Evolutionary conservation across 2,329 filamentous ascomycete genomes (phyloP).

Genomic region (Trichoderma sp.): DNA sequence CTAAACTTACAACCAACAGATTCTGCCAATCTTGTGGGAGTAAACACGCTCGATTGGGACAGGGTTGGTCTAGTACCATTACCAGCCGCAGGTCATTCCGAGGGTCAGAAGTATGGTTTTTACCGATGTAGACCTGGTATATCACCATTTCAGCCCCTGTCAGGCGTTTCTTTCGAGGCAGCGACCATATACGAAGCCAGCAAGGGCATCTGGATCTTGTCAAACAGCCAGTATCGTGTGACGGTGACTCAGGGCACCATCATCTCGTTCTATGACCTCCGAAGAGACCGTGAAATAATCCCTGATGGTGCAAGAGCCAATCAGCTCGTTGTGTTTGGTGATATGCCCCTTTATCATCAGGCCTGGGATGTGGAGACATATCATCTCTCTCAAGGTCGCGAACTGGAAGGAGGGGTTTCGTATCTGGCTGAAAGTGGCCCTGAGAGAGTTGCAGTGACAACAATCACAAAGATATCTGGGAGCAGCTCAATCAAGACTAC

Average conservation of each 20-base stretch:
- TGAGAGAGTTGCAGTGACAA: not conserved
- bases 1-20: not conserved
- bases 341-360: not conserved
- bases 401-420: not conserved
- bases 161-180: not conserved
- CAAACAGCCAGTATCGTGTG: not conserved
- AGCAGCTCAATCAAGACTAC: not conserved
- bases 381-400: not conserved
- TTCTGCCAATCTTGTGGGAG: not conserved
- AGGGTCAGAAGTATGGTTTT: not conserved
- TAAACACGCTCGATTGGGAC: not conserved
- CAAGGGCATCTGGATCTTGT: not conserved
- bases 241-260: not conserved
- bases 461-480: not conserved
- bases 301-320: not conserved
- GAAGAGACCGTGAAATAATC: not conserved
- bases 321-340: not conserved
- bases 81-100: not conserved
- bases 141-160: not conserved
- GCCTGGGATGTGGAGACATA: not conserved
- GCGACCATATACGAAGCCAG: not conserved
- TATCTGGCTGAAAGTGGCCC: not conserved
- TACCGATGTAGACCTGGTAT: not conserved
- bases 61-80: not conserved
- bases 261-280: not conserved